These are phyloP conservation scores for Colletotrichum sojae DNA, from an alignment of 2,329 filamentous ascomycete species.

Conservation along the genomic window DNA sequence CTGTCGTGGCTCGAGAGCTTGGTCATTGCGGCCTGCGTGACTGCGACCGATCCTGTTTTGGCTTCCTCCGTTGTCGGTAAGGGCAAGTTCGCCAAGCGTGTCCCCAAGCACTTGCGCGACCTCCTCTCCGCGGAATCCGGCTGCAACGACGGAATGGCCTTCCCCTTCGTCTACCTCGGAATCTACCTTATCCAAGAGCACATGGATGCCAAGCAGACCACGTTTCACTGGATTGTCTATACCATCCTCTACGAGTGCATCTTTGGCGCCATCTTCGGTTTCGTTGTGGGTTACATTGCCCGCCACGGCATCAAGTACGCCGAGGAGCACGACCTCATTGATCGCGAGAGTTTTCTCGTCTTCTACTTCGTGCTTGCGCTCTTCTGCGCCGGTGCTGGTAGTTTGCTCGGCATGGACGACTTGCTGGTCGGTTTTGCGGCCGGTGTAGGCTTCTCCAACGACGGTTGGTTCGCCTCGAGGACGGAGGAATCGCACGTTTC, in stretches of 20 bases:
- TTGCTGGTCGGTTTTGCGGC: constrained; percentile 94
- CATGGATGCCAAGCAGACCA: constrained; percentile 76
- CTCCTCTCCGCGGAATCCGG: constrained; percentile 95
- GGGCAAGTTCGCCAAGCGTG: constrained; percentile 97
- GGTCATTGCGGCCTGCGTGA: constrained; percentile 91
- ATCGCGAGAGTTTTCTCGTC: constrained; percentile 96
- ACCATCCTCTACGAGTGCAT: constrained; percentile 96
- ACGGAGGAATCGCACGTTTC: constrained; percentile 99
- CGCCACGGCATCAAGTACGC: constrained; percentile 91
- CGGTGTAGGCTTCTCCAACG: constrained; percentile 99
- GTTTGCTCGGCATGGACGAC: constrained; percentile 92
- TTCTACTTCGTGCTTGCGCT: constrained; percentile 98
- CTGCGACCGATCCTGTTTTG: constrained; percentile 95
- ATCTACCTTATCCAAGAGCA: constrained; percentile 91
- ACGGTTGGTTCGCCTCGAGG: constrained; percentile 98
- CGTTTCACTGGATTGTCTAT: constrained; percentile 89
- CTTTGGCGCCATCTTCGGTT: constrained; percentile 91
- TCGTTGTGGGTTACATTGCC: constrained; percentile 88
- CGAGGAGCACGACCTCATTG: constrained; percentile 87
- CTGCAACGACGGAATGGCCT: constrained; percentile 99
- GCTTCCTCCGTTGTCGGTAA: constrained; percentile 98
- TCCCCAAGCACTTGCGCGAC: constrained; percentile 97
- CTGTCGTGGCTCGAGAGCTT: constrained; percentile 93
- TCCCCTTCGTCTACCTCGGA: constrained; percentile 95
- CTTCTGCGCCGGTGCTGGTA: constrained; percentile 95